Evolutionary conservation across 257 asterid species (phyloP).

Genomic region (Nicotiana sylvestris): DNA sequence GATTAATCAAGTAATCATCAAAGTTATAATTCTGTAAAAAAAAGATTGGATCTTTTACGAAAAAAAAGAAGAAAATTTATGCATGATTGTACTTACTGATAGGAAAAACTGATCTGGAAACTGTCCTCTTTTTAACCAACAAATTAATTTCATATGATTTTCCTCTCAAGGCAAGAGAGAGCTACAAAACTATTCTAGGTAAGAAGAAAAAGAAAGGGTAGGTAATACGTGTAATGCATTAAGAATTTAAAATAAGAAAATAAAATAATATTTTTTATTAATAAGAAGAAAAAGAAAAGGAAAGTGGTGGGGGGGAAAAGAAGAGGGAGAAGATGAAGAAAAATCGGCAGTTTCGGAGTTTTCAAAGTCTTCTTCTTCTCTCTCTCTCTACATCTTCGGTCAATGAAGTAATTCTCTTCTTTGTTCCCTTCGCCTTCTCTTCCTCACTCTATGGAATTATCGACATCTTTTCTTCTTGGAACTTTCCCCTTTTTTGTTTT

Average conservation of each 20-base stretch:
- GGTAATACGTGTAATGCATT: conserved; percentile 30
- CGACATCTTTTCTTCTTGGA: conserved; percentile 4
- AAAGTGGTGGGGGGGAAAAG: neutral
- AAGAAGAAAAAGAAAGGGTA: conserved; percentile 23
- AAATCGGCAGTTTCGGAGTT: conserved; percentile 38
- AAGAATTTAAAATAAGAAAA: conserved; percentile 13
- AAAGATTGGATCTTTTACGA: neutral
- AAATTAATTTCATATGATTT: conserved; percentile 2
- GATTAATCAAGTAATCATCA: conserved; percentile 13
- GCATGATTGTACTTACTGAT: conserved; percentile 30
- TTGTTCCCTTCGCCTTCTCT: conserved; percentile 2
- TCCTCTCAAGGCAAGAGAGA: conserved; percentile 20
- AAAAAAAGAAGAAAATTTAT: neutral
- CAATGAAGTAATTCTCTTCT: conserved; percentile 8
- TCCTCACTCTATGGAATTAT: conserved; percentile 27
- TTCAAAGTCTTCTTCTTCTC: conserved; percentile 23
- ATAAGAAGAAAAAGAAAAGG: neutral
- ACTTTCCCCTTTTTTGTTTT: neutral
- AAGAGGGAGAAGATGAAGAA: conserved; percentile 18
- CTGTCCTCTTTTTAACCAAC: conserved; percentile 7
- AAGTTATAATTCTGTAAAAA: neutral
- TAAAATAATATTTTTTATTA: conserved; percentile 3
- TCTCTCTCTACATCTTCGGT: neutral
- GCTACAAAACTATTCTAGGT: conserved; percentile 24
- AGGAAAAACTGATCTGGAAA: conserved; percentile 36